Evolutionary conservation across 2,329 filamentous ascomycete genomes (phyloP), one percentile per base, ranked within the genome.

Genomic region (Helotiales sp.): DNA sequence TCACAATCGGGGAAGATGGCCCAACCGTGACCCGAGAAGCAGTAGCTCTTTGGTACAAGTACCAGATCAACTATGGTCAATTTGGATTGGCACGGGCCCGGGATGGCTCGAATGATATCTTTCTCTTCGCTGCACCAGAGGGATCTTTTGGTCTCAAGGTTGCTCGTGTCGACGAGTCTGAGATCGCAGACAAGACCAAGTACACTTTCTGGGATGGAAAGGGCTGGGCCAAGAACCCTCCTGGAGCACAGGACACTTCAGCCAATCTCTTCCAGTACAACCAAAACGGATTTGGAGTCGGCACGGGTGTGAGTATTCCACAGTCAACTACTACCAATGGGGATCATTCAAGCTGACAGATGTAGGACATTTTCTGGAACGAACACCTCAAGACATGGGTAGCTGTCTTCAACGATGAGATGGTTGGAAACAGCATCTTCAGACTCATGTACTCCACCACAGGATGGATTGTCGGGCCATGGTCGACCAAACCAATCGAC

Each of bases 181-280:
- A 61, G 1, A 61, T 61, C 59, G 43, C 59, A 8, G 59, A 61
- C 3, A 61, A 50, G 59, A 50, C 26, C 20, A 61, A 61, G n/a
- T 61, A 61, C 11, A 50, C n/a, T 4, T 61, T 47, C n/a, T 61
- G 59, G 59, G n/a, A 61, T 37, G 59, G 59, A 15, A 61, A 49
- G 43, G 50, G 13, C 2, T 61, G 59, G 59, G 28, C 45, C 26
- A 61, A 49, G 20, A 49, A 34, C 20, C 59, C 43, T 17, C 59
- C 59, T 17, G 40, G 26, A 10, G 40, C 59, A 7, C 32, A 37
- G 17, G 43, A 61, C 17, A 24, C 28, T 32, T 28, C 28, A 8
- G 59, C 59, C 10, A 61, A 61, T 20, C 32, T 61, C 15, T 61
- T 61, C 43, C 40, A 61, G 40, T 61, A 61, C 28, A 49, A 49